Evolutionary conservation across 108 stramenopile species (phyloP).

Genomic region (Discostella stelligeroides): DNA sequence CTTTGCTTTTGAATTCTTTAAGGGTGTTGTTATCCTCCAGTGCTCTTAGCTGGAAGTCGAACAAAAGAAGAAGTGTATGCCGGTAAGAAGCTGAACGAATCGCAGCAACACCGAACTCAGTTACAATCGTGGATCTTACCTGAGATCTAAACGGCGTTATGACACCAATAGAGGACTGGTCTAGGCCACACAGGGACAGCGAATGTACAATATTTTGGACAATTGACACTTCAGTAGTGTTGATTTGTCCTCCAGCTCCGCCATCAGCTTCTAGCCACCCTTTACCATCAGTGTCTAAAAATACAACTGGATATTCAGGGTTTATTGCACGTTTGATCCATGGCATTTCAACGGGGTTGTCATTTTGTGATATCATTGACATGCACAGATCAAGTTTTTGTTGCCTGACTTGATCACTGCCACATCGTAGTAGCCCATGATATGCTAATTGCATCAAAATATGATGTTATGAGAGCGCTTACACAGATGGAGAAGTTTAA

Average conservation of each 20-base stretch:
- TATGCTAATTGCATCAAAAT: slow-evolving; percentile 54
- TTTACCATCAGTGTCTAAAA: slow-evolving; percentile 88
- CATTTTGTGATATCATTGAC: slow-evolving; percentile 27
- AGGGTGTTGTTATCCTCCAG: slow-evolving; percentile 36
- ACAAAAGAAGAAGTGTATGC: slow-evolving; percentile 35
- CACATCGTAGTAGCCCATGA: slow-evolving; percentile 85
- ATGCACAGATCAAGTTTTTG: slow-evolving; percentile 56
- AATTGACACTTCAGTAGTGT: slow-evolving; percentile 60
- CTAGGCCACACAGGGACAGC: slow-evolving; percentile 56
- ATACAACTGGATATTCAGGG: slow-evolving; percentile 78
- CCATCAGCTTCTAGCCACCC: slow-evolving; percentile 45
- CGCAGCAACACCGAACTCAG: too few relatives aligned
- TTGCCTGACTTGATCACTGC: slow-evolving; percentile 65
- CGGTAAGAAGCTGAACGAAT: too few relatives aligned
- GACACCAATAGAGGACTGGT: slow-evolving; percentile 66
- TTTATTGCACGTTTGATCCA: slow-evolving; percentile 53
- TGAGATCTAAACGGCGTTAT: slow-evolving; percentile 95
- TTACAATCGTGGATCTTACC: slow-evolving; percentile 52
- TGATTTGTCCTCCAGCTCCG: slow-evolving; percentile 56
- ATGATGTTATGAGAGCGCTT: neutral
- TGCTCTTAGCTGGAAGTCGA: slow-evolving; percentile 25
- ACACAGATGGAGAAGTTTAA: neutral
- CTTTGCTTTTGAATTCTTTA: slow-evolving; percentile 44
- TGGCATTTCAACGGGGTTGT: slow-evolving; percentile 13
- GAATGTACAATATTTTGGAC: slow-evolving; percentile 54